phyloP scores from a whole-genome alignment of 1,284 basidiomycete genomes.

The Marasmius tenuissimus region DNA sequence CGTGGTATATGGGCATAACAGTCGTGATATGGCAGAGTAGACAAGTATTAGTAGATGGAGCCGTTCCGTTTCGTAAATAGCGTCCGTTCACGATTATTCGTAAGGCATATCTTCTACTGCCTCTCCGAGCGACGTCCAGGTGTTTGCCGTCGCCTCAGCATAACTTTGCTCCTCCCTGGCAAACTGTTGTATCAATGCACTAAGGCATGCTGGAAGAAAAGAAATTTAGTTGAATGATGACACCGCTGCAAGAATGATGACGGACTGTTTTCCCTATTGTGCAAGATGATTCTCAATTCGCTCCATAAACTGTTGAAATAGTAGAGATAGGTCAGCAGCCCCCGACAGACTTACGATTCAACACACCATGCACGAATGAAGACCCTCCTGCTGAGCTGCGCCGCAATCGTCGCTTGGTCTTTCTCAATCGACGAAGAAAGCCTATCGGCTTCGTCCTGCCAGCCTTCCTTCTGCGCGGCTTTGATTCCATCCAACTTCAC shows the following conservation, averaged over 20 bases:
- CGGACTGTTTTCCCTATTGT: conserved; percentile 80
- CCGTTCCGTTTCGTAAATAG: too few species aligned
- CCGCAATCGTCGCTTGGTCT: conserved; percentile 72
- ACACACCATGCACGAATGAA: conserved; percentile 83
- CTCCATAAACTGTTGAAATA: conserved; percentile 78
- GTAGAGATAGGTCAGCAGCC: conserved; percentile 6
- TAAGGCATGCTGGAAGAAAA: conserved; percentile 43
- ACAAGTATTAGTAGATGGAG: too few species aligned
- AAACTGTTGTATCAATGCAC: conserved; percentile 70
- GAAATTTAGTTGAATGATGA: not conserved
- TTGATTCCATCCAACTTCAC: conserved; percentile 76
- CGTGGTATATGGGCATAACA: too few species aligned
- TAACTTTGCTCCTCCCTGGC: conserved; percentile 72
- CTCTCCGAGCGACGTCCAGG: conserved; percentile 75
- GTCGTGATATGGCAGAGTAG: too few species aligned
- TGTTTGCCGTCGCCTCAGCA: conserved; percentile 56
- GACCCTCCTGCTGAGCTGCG: conserved; percentile 70
- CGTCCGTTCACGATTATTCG: conserved; percentile 49
- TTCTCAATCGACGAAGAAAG: conserved; percentile 68
- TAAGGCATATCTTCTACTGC: conserved; percentile 80
- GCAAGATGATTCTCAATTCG: conserved; percentile 83
- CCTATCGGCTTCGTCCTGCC: conserved; percentile 82
- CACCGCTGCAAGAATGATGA: not conserved
- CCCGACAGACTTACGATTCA: not conserved
- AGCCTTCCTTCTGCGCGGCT: conserved; percentile 70